A percentile compares a stretch with the other conserved stretches of the same genome.
phyloP scores from a whole-genome alignment of 208 protist genomes.

The Angomonas deanei region DNA sequence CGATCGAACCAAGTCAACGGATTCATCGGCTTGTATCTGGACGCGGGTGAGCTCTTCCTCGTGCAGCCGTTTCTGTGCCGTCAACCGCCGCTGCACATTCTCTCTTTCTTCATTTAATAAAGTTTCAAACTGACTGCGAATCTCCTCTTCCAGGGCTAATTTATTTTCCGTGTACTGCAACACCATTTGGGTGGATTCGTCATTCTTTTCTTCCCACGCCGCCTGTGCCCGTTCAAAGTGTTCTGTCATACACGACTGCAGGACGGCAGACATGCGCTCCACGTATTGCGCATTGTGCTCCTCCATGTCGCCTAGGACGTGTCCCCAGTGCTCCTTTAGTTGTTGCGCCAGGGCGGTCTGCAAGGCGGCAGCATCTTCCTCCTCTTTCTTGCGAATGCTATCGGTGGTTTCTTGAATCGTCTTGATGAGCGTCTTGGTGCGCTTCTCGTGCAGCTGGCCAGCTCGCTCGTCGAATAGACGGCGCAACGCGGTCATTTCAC shows the following conservation, averaged over 20 bases:
- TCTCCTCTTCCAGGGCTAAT: neutral
- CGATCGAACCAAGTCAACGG: neutral
- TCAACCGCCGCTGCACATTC: neutral
- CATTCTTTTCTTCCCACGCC: neutral
- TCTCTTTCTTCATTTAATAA: neutral
- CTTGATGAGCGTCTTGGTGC: neutral
- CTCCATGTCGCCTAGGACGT: neutral
- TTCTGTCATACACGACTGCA: neutral
- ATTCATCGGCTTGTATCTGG: neutral
- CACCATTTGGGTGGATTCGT: neutral
- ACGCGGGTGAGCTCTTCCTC: neutral
- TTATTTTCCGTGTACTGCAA: constrained; percentile 3
- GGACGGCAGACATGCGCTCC: neutral
- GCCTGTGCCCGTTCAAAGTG: neutral
- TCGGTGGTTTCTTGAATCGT: neutral
- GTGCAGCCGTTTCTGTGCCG: neutral
- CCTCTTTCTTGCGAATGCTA: neutral
- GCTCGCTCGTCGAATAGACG: neutral
- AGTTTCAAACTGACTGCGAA: neutral
- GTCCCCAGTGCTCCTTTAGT: neutral
- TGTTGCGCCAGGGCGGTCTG: neutral
- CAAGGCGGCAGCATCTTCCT: neutral
- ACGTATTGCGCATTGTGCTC: neutral
- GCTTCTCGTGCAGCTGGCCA: neutral
- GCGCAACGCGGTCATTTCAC: neutral